Base-by-base conservation (phyloP, 805 yeast genomes). In the Hanseniaspora mollemarum region DNA sequence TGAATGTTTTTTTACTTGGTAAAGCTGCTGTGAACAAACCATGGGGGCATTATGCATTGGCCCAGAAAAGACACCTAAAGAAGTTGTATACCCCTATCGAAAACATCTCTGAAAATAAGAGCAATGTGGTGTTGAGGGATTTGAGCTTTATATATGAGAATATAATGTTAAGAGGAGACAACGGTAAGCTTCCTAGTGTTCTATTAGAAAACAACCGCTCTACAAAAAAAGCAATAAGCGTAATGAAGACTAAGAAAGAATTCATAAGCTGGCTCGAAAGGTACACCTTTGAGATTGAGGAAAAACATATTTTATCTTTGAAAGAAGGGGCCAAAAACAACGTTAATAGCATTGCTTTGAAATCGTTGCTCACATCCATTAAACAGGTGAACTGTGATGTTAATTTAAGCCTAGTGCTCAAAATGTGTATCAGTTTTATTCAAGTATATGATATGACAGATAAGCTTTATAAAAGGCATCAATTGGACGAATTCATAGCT, bases 21-120 rank as follows among this genome's bases (percentile, higher is more conserved):
- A n/a, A n/a, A n/a, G n/a, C n/a, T n/a, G n/a, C n/a, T n/a, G n/a
- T n/a, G n/a, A n/a, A 33, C n/a, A 33, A 33, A 33, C 37, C 9
- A 15, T 16, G n/a, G 37, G 18, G 8, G 9, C 16, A 16, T 16
- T 9, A 9, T 19, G 13, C 16, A 18, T 32, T 43, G 13, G 19
- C 22, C 24, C 13, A 9, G 2, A 51, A 37, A 28, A 42, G 53
- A 36, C 28, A 56, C n/a, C 53, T 62, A 26, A 62, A 61, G 53
- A 62, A 64, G 7, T 44, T 61, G 18, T 58, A 58, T 37, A 61
- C 64, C 5, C 66, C 64, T 2, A 45, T 51, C 8, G 53, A 58
- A n/a, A 54, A 56, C 44, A 52, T 54, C 25, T 46, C 54, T 6
- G 29, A 54, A 35, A 52, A 56, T 2, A 49, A 55, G 7, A 54